phyloP scores from a whole-genome alignment of 352 stramenopile genomes.

The Pythium volutum region DNA sequence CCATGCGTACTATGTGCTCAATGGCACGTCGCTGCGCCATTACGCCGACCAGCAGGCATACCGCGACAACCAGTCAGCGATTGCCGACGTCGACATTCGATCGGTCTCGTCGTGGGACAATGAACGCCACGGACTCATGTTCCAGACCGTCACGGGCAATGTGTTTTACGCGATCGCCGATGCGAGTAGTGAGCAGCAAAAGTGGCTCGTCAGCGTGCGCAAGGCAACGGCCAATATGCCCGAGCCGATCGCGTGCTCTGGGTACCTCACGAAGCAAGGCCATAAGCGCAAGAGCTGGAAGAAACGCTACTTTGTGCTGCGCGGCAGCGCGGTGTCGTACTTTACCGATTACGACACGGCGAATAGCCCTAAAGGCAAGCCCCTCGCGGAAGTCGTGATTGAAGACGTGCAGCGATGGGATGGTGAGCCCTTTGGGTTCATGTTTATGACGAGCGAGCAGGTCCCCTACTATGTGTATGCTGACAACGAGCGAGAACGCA shows the following conservation, averaged over 20 bases:
- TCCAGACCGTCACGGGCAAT: slow-evolving; percentile 79
- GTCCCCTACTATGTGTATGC: slow-evolving; percentile 91
- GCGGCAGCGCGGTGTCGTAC: slow-evolving; percentile 71
- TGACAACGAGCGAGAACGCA: slow-evolving; percentile 84
- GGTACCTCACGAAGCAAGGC: slow-evolving; percentile 87
- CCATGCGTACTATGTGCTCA: slow-evolving; percentile 85
- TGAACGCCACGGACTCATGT: slow-evolving; percentile 81
- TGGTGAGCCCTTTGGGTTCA: slow-evolving; percentile 84
- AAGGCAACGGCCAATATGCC: slow-evolving; percentile 66
- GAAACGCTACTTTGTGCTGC: slow-evolving; percentile 88
- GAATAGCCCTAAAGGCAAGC: slow-evolving; percentile 74
- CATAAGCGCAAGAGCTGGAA: slow-evolving; percentile 92
- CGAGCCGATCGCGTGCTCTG: slow-evolving; percentile 74
- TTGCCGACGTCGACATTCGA: slow-evolving; percentile 82
- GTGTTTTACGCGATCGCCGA: slow-evolving; percentile 86
- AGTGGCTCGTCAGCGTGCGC: slow-evolving; percentile 75
- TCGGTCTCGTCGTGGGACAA: slow-evolving; percentile 77
- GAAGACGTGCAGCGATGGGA: slow-evolving; percentile 87
- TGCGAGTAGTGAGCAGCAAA: slow-evolving; percentile 72
- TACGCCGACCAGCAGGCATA: slow-evolving; percentile 83
- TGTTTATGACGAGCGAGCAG: slow-evolving; percentile 88
- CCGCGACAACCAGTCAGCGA: slow-evolving; percentile 79
- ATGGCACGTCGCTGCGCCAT: slow-evolving; percentile 76
- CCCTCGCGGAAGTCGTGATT: slow-evolving; percentile 76
- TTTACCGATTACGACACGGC: slow-evolving; percentile 87